Percentiles rank a stretch among this genome's conserved stretches.
Conservation (phyloP, 805 yeast genomes). For the Cyberlindnera misumaiensis region DNA sequence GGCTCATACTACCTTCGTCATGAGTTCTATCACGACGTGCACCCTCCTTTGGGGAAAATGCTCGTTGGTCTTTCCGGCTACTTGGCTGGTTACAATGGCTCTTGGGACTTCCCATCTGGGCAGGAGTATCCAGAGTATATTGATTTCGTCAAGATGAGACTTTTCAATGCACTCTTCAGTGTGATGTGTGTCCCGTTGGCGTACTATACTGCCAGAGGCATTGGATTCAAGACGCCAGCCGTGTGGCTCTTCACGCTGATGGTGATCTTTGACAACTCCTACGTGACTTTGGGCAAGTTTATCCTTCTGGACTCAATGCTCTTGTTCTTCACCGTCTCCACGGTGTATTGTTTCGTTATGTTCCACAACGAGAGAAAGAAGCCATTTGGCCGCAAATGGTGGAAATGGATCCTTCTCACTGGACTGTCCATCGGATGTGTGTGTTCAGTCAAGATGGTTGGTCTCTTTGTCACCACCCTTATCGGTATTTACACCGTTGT, state of each 20-base stretch:
- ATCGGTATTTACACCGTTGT: conserved; percentile 87
- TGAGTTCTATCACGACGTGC: conserved; percentile 92
- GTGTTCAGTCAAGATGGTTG: conserved; percentile 94
- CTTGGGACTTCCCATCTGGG: conserved; percentile 86
- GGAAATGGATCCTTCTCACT: conserved; percentile 83
- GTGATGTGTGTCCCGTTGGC: conserved; percentile 83
- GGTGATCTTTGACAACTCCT: conserved; percentile 78
- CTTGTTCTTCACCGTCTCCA: conserved; percentile 80
- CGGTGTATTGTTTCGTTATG: conserved; percentile 65
- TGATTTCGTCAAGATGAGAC: conserved; percentile 80
- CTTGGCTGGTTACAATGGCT: conserved; percentile 80
- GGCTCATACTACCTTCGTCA: conserved; percentile 86
- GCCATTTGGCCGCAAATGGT: conserved; percentile 73
- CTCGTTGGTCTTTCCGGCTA: conserved; percentile 83
- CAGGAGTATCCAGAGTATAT: conserved; percentile 65
- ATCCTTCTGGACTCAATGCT: conserved; percentile 90
- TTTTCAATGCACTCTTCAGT: conserved; percentile 80
- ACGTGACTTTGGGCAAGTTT: conserved; percentile 80
- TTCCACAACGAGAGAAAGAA: conserved; percentile 54
- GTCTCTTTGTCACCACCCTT: conserved; percentile 78
- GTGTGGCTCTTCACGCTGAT: conserved; percentile 75
- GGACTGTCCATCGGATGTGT: conserved; percentile 88
- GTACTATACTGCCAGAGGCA: conserved; percentile 69
- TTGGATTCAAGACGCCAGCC: conserved; percentile 65
- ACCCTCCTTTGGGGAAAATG: conserved; percentile 96